A percentile compares a stretch with the other conserved stretches of the same genome.
These are phyloP conservation scores for Parietichytrium sp. DNA, from an alignment of 108 stramenopile genomes.

Conservation along the genomic window DNA sequence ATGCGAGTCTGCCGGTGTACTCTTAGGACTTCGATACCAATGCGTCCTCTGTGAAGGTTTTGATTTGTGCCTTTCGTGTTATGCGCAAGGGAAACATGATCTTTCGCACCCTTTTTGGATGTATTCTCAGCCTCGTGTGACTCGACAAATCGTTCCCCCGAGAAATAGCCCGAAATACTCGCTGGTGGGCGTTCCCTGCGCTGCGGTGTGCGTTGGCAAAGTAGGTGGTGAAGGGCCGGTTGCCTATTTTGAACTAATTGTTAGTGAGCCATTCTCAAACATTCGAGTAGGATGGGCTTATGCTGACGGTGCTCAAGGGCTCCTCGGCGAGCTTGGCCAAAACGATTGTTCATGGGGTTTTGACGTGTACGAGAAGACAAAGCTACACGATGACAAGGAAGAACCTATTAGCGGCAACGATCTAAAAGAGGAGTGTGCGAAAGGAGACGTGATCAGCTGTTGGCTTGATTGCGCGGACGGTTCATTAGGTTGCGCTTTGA, in stretches of 20 bases:
- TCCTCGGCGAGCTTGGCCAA: background rate
- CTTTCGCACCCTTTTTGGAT: background rate
- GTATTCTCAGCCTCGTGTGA: background rate
- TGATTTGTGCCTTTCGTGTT: conserved; percentile 16
- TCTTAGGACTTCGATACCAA: background rate
- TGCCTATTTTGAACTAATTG: background rate
- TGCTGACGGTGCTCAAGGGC: background rate
- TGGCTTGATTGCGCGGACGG: no score
- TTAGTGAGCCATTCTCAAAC: background rate
- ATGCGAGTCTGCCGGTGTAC: background rate
- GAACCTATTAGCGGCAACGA: no score
- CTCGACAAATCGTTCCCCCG: background rate
- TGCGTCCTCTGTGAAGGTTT: background rate
- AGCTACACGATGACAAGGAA: no score
- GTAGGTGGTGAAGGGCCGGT: background rate
- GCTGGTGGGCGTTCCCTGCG: background rate
- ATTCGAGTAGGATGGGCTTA: background rate
- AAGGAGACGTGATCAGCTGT: no score
- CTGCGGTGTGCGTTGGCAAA: background rate
- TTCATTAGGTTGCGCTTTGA: no score
- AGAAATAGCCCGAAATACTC: background rate
- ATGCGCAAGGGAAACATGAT: background rate
- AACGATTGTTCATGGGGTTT: background rate
- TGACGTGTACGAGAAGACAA: no score
- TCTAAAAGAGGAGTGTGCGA: no score